These are phyloP conservation scores for Paspalum vaginatum DNA, from an alignment of 176 grass and related monocot genomes.

Conservation along the genomic window DNA sequence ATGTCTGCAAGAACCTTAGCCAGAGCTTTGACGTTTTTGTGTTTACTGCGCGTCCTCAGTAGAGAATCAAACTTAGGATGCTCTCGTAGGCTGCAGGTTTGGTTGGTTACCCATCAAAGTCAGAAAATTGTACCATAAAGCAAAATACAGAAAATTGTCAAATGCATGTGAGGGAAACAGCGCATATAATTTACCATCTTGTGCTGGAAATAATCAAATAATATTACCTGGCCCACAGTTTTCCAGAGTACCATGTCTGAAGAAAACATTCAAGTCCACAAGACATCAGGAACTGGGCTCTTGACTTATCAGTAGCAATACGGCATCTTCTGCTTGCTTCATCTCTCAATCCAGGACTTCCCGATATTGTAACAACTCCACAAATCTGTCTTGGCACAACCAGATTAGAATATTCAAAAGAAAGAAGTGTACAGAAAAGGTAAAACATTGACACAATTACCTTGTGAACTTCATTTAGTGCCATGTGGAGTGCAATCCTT, in stretches of 20 bases:
- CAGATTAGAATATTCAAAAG: conserved; percentile 36
- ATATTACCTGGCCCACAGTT: conserved; percentile 78
- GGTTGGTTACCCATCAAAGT: conserved; percentile 18
- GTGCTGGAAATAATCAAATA: conserved; percentile 17
- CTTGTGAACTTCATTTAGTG: conserved; percentile 73
- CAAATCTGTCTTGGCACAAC: conserved; percentile 56
- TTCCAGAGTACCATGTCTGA: conserved; percentile 79
- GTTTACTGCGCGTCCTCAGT: conserved; percentile 54
- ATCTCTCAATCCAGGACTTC: conserved; percentile 84
- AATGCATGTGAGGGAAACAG: conserved; percentile 19
- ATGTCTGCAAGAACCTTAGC: conserved; percentile 69
- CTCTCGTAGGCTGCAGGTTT: conserved; percentile 63
- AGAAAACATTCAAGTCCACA: conserved; percentile 78
- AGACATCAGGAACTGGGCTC: conserved; percentile 66
- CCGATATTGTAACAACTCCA: conserved; percentile 89
- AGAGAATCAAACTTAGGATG: conserved; percentile 74
- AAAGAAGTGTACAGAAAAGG: conserved; percentile 14
- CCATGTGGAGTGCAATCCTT: conserved; percentile 91
- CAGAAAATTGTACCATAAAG: conserved; percentile 27
- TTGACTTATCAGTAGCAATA: conserved; percentile 73
- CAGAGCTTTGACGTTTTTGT: conserved; percentile 64
- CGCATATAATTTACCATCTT: not conserved
- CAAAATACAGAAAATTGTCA: conserved; percentile 17
- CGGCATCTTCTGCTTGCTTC: conserved; percentile 57
- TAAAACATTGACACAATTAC: conserved; percentile 47